Conservation (phyloP, 352 stramenopile species). For the Discostella stelligera region DNA sequence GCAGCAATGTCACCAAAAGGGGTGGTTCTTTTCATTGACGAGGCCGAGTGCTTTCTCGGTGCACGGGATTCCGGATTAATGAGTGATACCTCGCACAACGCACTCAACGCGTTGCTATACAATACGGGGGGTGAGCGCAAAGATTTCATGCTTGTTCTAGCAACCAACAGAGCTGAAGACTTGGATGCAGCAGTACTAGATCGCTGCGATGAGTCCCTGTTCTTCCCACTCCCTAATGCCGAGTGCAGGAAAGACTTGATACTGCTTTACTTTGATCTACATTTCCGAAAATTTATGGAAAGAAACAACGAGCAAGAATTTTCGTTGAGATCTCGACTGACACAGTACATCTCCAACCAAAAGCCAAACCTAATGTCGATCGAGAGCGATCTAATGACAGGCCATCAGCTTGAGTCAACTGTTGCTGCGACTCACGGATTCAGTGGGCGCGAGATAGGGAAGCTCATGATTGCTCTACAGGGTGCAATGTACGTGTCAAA, state of each 20-base stretch:
- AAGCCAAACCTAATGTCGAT: conserved; percentile 39
- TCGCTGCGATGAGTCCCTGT: conserved; percentile 93
- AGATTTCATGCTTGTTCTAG: conserved; percentile 97
- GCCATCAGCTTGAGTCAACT: conserved; percentile 84
- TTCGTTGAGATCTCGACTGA: conserved; percentile 24
- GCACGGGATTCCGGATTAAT: conserved; percentile 85
- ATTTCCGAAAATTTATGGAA: conserved; percentile 57
- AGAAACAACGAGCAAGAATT: conserved; percentile 26
- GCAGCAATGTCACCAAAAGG: conserved; percentile 87
- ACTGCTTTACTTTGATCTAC: conserved; percentile 57
- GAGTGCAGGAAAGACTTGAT: conserved; percentile 81
- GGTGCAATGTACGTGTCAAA: conserved; percentile 87
- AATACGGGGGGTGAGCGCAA: conserved; percentile 90
- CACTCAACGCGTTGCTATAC: conserved; percentile 95
- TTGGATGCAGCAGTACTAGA: conserved; percentile 96
- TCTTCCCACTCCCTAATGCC: conserved; percentile 88
- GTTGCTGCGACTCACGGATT: conserved; percentile 89
- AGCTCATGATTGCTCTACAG: conserved; percentile 94
- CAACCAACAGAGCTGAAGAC: conserved; percentile 90
- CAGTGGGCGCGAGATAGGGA: conserved; percentile 93
- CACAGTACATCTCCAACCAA: conserved; percentile 17
- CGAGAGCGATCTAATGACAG: conserved; percentile 83
- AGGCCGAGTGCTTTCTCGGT: conserved; percentile 95
- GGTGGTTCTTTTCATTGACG: conserved; percentile 95
- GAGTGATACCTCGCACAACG: conserved; percentile 87